These are phyloP conservation scores for Trifolium repens DNA, from an alignment of 306 rosid species.

Conservation along the genomic window DNA sequence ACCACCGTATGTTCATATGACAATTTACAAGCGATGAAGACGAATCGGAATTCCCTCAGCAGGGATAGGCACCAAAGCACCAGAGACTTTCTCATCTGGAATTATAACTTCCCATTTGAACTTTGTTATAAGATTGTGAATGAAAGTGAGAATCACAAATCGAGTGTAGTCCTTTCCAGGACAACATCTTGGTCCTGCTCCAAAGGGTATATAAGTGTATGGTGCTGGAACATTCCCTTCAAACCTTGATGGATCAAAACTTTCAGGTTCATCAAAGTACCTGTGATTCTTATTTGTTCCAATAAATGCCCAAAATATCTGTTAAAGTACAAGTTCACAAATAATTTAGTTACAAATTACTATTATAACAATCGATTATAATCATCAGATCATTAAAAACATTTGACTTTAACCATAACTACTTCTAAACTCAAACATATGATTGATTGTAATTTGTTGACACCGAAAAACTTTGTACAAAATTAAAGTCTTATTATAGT, in stretches of 20 bases:
- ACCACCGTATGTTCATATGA: background rate
- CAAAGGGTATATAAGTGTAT: slow-evolving; percentile 47
- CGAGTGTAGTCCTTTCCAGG: slow-evolving; percentile 47
- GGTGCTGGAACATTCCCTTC: slow-evolving; percentile 44
- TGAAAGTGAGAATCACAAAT: slow-evolving; percentile 44
- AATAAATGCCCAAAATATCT: slow-evolving; percentile 52
- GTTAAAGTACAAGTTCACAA: slow-evolving; percentile 6
- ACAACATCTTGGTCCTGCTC: slow-evolving; percentile 50
- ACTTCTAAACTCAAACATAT: background rate
- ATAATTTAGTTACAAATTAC: background rate
- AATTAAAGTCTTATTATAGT: background rate
- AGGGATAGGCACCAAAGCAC: slow-evolving; percentile 32
- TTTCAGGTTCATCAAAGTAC: slow-evolving; percentile 45
- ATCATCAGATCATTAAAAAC: too few species aligned
- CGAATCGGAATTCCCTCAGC: slow-evolving; percentile 44
- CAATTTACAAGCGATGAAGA: slow-evolving; percentile 17
- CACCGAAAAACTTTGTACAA: too few species aligned
- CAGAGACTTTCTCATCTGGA: slow-evolving; percentile 43
- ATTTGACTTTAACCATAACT: too few species aligned
- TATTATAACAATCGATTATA: too few species aligned
- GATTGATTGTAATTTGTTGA: background rate
- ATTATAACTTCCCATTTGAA: slow-evolving; percentile 44
- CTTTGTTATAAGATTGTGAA: slow-evolving; percentile 45
- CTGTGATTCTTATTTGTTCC: slow-evolving; percentile 43
- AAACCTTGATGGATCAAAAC: slow-evolving; percentile 55